phyloP scores from a whole-genome alignment of 1,284 basidiomycete species.

The Tylopilus sp. region DNA sequence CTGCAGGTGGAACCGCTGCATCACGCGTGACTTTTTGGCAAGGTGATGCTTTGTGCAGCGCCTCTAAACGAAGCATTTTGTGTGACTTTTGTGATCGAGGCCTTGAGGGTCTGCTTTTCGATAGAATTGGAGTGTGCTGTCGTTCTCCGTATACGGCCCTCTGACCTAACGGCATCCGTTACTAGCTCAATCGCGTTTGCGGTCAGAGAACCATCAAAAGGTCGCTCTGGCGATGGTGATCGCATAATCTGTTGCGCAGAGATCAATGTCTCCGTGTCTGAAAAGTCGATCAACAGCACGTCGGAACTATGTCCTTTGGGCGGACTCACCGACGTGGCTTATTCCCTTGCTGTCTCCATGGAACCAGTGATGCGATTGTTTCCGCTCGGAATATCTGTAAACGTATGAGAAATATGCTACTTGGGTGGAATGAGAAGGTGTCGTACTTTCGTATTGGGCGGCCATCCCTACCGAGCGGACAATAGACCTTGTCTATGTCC shows the following conservation, averaged over 20 bases:
- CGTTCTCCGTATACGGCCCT: conserved; percentile 41
- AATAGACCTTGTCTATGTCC: conserved; percentile 48
- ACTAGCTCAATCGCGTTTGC: conserved; percentile 35
- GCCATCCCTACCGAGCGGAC: conserved; percentile 55
- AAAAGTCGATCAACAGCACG: conserved; percentile 1
- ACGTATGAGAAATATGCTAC: not conserved
- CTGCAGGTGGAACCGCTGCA: not conserved
- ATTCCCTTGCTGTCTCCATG: conserved; percentile 52
- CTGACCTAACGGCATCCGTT: conserved; percentile 37
- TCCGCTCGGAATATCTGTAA: conserved; percentile 48
- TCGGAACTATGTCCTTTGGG: conserved; percentile 2
- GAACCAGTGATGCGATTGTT: conserved; percentile 64
- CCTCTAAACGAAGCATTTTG: conserved; percentile 23
- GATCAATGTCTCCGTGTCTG: conserved; percentile 26
- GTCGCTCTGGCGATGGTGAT: conserved; percentile 27
- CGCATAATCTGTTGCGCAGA: conserved; percentile 25
- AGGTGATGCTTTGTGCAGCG: conserved; percentile 4
- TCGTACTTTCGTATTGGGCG: conserved; percentile 55
- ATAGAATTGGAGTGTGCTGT: conserved; percentile 39
- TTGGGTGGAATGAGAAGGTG: conserved; percentile 17
- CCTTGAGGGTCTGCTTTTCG: conserved; percentile 52
- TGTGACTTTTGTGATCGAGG: conserved; percentile 51
- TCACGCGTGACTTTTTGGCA: conserved; percentile 14
- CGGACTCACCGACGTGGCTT: conserved; percentile 48
- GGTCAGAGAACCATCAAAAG: conserved; percentile 23